Evolutionary conservation across 2,329 filamentous ascomycete species (phyloP).

Genomic region (Coniochaeta sp.): DNA sequence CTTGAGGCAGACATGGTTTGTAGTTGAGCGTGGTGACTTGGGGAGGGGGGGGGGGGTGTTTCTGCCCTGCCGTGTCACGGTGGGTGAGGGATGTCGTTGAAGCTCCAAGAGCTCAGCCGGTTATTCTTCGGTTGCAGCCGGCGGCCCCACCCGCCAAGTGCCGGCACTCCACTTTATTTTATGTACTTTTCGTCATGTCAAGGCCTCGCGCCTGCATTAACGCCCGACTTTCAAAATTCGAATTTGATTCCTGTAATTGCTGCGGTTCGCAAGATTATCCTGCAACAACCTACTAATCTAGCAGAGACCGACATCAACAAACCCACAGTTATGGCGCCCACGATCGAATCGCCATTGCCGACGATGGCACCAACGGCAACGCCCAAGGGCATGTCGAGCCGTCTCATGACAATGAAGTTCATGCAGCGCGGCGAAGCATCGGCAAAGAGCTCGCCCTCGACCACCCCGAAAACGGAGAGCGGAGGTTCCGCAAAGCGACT

Average conservation of each 20-base stretch:
- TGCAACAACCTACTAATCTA: no score
- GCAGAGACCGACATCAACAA: no score
- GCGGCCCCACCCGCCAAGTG: no score
- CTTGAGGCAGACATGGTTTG: constrained; percentile 39
- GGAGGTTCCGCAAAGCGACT: constrained; percentile 56
- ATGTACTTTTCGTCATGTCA: neutral
- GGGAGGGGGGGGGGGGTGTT: neutral
- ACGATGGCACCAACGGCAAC: constrained; percentile 25
- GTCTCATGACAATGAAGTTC: constrained; percentile 92
- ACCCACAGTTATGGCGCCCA: no score
- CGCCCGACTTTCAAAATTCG: no score
- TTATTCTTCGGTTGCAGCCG: constrained; percentile 1
- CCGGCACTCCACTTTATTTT: constrained; percentile 1
- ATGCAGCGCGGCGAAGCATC: constrained; percentile 82
- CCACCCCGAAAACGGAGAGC: constrained; percentile 33
- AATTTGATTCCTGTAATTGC: neutral
- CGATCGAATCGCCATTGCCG: constrained; percentile 6
- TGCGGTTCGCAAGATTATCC: constrained; percentile 2
- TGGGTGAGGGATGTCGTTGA: constrained; percentile 3
- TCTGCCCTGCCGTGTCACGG: neutral
- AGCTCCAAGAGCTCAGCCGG: neutral
- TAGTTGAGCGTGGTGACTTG: constrained; percentile 14
- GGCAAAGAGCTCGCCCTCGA: constrained; percentile 32
- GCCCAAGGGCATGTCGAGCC: constrained; percentile 70
- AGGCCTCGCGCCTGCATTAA: no score